Conservation (phyloP, 2,329 filamentous ascomycete species). For the Cercospora sojina region DNA sequence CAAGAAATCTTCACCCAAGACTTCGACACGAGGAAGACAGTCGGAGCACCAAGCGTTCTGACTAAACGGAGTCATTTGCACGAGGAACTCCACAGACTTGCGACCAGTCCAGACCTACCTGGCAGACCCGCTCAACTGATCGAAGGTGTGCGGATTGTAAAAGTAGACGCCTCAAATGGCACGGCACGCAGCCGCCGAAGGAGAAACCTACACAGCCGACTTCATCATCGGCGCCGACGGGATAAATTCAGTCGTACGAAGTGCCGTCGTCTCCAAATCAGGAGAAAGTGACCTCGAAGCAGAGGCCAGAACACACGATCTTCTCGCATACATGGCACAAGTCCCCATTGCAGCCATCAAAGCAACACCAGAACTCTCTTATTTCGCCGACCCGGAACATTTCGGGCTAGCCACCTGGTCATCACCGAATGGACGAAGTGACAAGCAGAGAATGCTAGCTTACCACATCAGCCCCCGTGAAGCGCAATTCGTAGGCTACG, state of each 20-base stretch:
- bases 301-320: constrained; percentile 14
- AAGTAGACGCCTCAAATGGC: constrained; percentile 6
- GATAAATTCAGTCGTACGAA: constrained; percentile 17
- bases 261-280: constrained; percentile 11
- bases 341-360: constrained; percentile 8
- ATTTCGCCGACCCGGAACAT: constrained; percentile 4
- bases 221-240: constrained; percentile 20
- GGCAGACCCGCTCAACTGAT: constrained; percentile 11
- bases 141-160: constrained; percentile 2
- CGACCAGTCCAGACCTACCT: constrained; percentile 11
- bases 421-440: not conserved
- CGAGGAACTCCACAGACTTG: constrained; percentile 14
- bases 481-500: constrained; percentile 15
- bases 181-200: not conserved
- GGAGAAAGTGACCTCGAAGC: constrained; percentile 3
- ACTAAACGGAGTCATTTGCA: constrained; percentile 13
- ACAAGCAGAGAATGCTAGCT: constrained; percentile 16
- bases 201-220: constrained; percentile 9
- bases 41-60: constrained; percentile 12
- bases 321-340: constrained; percentile 20
- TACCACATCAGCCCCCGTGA: constrained; percentile 16
- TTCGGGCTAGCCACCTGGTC: constrained; percentile 15
- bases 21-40: constrained; percentile 17
- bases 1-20: constrained; percentile 9
- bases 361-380: not conserved